A percentile compares a stretch with the other conserved stretches of the same genome.
Evolutionary conservation across 2,329 filamentous ascomycete genomes (phyloP).

Genomic region (Rhinocladiella similis): DNA sequence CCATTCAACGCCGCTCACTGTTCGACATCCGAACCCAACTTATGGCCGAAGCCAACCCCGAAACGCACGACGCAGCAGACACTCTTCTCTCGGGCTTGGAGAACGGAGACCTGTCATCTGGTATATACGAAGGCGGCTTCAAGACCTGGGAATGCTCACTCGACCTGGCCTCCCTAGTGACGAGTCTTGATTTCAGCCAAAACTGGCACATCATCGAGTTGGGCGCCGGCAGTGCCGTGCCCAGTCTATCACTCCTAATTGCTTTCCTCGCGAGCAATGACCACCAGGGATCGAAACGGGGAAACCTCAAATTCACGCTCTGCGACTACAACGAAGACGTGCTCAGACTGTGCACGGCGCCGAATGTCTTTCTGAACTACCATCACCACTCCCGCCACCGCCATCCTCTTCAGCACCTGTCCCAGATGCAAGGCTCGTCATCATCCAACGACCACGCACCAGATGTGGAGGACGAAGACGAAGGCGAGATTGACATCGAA

Average conservation of each 20-base stretch:
- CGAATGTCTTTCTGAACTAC: conserved; percentile 61
- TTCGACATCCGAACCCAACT: conserved; percentile 65
- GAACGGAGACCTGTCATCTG: conserved; percentile 53
- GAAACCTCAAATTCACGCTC: conserved; percentile 53
- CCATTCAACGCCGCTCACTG: conserved; percentile 52
- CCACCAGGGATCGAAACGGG: conserved; percentile 1
- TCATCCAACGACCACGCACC: too few relatives aligned
- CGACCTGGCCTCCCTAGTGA: conserved; percentile 49
- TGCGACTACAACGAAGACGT: conserved; percentile 64
- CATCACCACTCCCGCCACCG: not conserved
- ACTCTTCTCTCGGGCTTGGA: conserved; percentile 50
- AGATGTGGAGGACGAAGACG: conserved; percentile 26
- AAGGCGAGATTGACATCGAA: conserved; percentile 39
- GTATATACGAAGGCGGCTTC: conserved; percentile 67
- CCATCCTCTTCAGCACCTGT: too few relatives aligned
- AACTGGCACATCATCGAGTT: conserved; percentile 51
- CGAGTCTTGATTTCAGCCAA: conserved; percentile 18
- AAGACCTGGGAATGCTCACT: conserved; percentile 69
- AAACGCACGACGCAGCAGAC: conserved; percentile 32
- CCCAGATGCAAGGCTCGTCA: too few relatives aligned
- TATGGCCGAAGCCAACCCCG: conserved; percentile 57
- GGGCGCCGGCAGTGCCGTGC: conserved; percentile 64
- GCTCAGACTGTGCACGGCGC: conserved; percentile 60
- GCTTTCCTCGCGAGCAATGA: conserved; percentile 40
- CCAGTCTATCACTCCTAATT: conserved; percentile 56